Percentiles rank a stretch among this genome's conserved stretches.
phyloP scores from a whole-genome alignment of 2,329 filamentous ascomycete species.

The Truncatella angustata region DNA sequence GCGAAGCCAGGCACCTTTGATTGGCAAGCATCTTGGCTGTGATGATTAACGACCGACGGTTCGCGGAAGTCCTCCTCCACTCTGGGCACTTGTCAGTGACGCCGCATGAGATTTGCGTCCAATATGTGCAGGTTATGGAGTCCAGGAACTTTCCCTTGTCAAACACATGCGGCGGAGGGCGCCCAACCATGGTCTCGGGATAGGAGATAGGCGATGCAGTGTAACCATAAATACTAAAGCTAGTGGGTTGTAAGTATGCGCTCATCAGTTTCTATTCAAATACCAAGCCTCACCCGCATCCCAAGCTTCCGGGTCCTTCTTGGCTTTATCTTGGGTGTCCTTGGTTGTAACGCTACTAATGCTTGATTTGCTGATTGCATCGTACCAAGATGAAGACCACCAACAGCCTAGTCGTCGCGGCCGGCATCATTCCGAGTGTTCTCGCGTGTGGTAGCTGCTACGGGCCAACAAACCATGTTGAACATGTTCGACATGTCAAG shows the following conservation, averaged over 20 bases:
- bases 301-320: not conserved
- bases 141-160: not conserved
- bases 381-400: conserved; percentile 7
- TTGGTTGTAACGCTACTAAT: not conserved
- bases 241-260: not conserved
- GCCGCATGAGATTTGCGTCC: not conserved
- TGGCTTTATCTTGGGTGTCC: conserved; percentile 6
- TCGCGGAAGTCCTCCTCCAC: conserved; percentile 1
- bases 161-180: not conserved
- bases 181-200: not conserved
- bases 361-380: not conserved
- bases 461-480: conserved; percentile 37
- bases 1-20: not conserved
- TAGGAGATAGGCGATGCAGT: not conserved
- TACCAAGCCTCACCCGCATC: conserved; percentile 1
- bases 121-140: not conserved
- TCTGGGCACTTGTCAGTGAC: not conserved
- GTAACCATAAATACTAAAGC: not conserved
- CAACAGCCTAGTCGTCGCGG: conserved; percentile 11
- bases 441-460: conserved; percentile 41
- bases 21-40: not conserved
- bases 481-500: conserved; percentile 46
- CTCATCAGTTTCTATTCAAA: not conserved
- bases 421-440: conserved; percentile 17
- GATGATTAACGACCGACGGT: not conserved